Evolutionary conservation across 2,329 filamentous ascomycete genomes (phyloP), one percentile per base, ranked within the genome.

Genomic region (Alternaria atra): DNA sequence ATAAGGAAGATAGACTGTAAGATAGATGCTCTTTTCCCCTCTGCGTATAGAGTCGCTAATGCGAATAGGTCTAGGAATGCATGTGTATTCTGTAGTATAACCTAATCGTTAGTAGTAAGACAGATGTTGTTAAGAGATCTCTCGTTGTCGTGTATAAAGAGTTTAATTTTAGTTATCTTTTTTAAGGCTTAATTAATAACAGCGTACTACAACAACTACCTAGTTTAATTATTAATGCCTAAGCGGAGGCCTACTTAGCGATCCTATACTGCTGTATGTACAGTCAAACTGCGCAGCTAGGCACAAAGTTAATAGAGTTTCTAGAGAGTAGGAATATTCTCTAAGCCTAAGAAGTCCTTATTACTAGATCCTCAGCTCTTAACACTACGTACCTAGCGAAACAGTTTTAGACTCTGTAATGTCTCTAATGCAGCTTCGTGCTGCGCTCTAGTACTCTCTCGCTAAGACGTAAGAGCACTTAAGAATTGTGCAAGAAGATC

Each of bases 1-100:
- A 59, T 59, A 13, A 54, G 9, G 27, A 25, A 10, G 17, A 59
- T 29, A 6, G 56, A 39, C 39, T 53, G 34, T 23, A 35, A 46
- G 56, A 59, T 39, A 15, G 40, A 59, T 37, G 56, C n/a, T 10
- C 50, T 48, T 47, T 59, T 51, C n/a, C 43, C 35, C 29, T 59
- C 56, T 44, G 32, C 50, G 40, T 54, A 59, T 20, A 59, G 32
- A n/a, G 56, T 59, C 6, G 29, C 40, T 7, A 39, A 48, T 25
- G 56, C 51, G 30, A 59, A 59, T 40, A 42, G 56, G 17, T 59
- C 13, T 20, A 59, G 35, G 48, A 59, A 54, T 13, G 9, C n/a
- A 30, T 27, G 27, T 20, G 56, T 30, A 30, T 59, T 59, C 8
- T 20, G 27, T 13, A 59, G 56, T 27, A 59, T n/a, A 40, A 54